These are phyloP conservation scores for Ophiognomonia clavigignenti-juglandacearum DNA, from an alignment of 2,329 filamentous ascomycete species.

Conservation along the genomic window DNA sequence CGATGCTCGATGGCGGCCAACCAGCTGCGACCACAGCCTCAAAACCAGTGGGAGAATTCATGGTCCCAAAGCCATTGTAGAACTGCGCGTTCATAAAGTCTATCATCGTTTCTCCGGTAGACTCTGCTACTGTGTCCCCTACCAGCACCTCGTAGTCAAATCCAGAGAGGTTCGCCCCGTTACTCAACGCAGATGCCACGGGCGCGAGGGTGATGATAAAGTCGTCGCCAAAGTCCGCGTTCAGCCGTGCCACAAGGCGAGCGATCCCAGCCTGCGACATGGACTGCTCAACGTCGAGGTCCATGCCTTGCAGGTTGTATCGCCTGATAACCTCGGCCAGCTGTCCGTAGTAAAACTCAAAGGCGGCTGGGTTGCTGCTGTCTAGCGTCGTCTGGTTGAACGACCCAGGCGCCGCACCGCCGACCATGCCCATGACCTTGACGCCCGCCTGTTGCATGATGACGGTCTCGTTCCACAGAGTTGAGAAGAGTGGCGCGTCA, in stretches of 20 bases:
- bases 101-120: constrained; percentile 43
- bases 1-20: constrained; percentile 69
- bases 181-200: constrained; percentile 67
- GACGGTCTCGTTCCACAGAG: constrained; percentile 74
- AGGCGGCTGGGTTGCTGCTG: constrained; percentile 46
- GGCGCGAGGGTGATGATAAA: constrained; percentile 82
- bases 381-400: constrained; percentile 55
- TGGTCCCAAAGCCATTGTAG: constrained; percentile 81
- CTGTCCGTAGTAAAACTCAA: constrained; percentile 70
- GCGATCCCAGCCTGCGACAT: constrained; percentile 65
- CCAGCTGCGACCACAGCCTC: constrained; percentile 53
- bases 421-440: constrained; percentile 81
- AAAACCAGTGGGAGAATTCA: constrained; percentile 41
- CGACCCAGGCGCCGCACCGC: constrained; percentile 74
- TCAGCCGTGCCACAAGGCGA: constrained; percentile 62
- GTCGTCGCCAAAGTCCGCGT: constrained; percentile 59
- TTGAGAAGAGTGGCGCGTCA: constrained; percentile 59
- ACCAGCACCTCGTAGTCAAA: constrained; percentile 78
- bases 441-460: constrained; percentile 69
- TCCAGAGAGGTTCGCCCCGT: constrained; percentile 62
- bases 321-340: constrained; percentile 60
- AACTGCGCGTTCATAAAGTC: constrained; percentile 90
- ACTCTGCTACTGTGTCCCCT: constrained; percentile 45
- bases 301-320: constrained; percentile 62
- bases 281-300: constrained; percentile 75